Evolutionary conservation across 2,329 filamentous ascomycete species (phyloP).

Genomic region (Xylariaceae sp.): DNA sequence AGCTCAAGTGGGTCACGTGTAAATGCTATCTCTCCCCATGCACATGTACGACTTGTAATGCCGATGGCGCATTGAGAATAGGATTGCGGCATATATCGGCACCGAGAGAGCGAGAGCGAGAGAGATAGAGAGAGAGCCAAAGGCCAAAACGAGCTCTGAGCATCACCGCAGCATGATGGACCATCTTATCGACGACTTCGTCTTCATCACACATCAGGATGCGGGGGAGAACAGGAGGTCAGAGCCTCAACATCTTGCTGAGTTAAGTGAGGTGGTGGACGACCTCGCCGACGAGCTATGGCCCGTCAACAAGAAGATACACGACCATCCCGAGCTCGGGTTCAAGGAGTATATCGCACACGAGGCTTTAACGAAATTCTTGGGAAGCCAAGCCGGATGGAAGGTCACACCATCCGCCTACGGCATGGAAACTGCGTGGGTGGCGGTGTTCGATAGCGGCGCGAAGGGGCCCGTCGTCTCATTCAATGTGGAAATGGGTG

Average conservation of each 20-base stretch:
- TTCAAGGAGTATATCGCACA: constrained; percentile 43
- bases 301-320: constrained; percentile 40
- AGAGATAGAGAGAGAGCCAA: no score
- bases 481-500: constrained; percentile 41
- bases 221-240: constrained; percentile 5
- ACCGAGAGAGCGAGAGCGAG: no score
- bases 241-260: constrained; percentile 18
- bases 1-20: no score
- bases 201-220: constrained; percentile 20
- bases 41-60: no score
- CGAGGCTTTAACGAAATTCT: constrained; percentile 39
- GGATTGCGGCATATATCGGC: no score
- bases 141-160: no score
- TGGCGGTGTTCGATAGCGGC: constrained; percentile 39
- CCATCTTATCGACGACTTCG: constrained; percentile 18
- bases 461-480: constrained; percentile 37
- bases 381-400: constrained; percentile 37
- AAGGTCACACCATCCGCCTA: constrained; percentile 44
- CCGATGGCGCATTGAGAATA: no score
- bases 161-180: constrained; percentile 17
- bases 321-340: constrained; percentile 42
- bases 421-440: constrained; percentile 44
- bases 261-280: constrained; percentile 33
- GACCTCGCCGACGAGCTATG: constrained; percentile 31
- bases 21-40: no score